Evolutionary conservation across 345 rosid genomes (phyloP).

Genomic region (Lepidium sativum): DNA sequence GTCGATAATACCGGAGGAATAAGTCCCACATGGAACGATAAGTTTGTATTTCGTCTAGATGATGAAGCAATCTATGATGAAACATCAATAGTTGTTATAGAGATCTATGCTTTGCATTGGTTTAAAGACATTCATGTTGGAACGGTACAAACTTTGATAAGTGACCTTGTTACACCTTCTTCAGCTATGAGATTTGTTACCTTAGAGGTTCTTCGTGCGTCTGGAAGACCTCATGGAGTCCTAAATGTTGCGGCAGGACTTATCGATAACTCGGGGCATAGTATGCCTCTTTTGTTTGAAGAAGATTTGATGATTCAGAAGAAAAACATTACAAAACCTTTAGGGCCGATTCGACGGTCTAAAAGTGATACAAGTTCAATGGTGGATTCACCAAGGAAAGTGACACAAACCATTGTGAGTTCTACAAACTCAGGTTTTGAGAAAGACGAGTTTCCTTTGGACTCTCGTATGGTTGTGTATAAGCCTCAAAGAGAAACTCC

Average conservation of each 20-base stretch:
- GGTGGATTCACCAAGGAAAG: slow-evolving; percentile 22
- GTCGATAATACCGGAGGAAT: slow-evolving; percentile 53
- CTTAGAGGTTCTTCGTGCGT: slow-evolving; percentile 69
- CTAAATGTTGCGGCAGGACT: slow-evolving; percentile 66
- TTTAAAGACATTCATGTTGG: slow-evolving; percentile 76
- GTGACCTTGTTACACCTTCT: slow-evolving; percentile 47
- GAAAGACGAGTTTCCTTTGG: slow-evolving; percentile 25
- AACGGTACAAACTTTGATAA: slow-evolving; percentile 57
- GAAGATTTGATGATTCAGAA: slow-evolving; percentile 27
- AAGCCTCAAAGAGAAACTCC: slow-evolving; percentile 10
- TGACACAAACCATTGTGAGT: slow-evolving; percentile 13
- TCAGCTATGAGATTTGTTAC: slow-evolving; percentile 53
- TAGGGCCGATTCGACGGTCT: slow-evolving; percentile 41
- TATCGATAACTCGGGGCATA: slow-evolving; percentile 69
- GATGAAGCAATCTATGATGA: slow-evolving; percentile 49
- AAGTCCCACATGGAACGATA: slow-evolving; percentile 91
- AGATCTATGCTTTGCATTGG: slow-evolving; percentile 76
- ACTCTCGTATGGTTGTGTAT: slow-evolving; percentile 11
- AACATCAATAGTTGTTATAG: slow-evolving; percentile 74
- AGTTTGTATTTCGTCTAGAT: slow-evolving; percentile 80
- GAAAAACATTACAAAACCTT: slow-evolving; percentile 44
- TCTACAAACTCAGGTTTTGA: slow-evolving; percentile 33
- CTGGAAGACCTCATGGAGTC: slow-evolving; percentile 84
- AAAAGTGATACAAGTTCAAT: slow-evolving; percentile 81
- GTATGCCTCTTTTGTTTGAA: slow-evolving; percentile 59